A percentile compares a stretch with the other conserved stretches of the same genome.
These are phyloP conservation scores for Aspergillus sp. DNA, from an alignment of 2,329 filamentous ascomycete genomes.

Conservation along the genomic window DNA sequence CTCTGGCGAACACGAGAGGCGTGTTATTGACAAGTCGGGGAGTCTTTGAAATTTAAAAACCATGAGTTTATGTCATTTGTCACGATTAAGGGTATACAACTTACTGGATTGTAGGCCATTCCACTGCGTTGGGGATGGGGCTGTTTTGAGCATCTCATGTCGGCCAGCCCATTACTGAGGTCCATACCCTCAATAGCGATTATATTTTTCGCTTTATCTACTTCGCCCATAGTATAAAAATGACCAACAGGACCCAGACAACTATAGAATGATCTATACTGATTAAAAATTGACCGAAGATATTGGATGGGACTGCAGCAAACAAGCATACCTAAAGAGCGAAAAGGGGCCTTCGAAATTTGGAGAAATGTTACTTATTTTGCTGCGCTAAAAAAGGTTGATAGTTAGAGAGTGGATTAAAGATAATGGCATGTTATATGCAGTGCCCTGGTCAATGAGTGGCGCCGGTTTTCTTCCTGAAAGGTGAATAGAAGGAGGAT, in stretches of 20 bases:
- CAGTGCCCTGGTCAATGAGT: neutral
- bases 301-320: neutral
- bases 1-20: too few species aligned
- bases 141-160: too few species aligned
- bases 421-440: neutral
- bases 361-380: neutral
- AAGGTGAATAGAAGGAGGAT: neutral
- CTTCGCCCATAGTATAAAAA: neutral
- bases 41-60: too few species aligned
- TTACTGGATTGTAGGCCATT: too few species aligned
- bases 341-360: neutral
- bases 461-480: too few species aligned
- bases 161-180: too few species aligned
- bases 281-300: neutral
- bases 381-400: neutral
- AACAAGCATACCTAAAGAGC: neutral
- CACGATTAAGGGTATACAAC: too few species aligned
- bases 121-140: too few species aligned
- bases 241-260: neutral
- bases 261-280: neutral
- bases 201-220: neutral
- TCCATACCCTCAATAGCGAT: too few species aligned
- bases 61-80: too few species aligned
- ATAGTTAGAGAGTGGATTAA: neutral
- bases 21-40: too few species aligned